These are phyloP conservation scores for Malassezia sp. DNA, from an alignment of 1,284 basidiomycete species.

Conservation along the genomic window DNA sequence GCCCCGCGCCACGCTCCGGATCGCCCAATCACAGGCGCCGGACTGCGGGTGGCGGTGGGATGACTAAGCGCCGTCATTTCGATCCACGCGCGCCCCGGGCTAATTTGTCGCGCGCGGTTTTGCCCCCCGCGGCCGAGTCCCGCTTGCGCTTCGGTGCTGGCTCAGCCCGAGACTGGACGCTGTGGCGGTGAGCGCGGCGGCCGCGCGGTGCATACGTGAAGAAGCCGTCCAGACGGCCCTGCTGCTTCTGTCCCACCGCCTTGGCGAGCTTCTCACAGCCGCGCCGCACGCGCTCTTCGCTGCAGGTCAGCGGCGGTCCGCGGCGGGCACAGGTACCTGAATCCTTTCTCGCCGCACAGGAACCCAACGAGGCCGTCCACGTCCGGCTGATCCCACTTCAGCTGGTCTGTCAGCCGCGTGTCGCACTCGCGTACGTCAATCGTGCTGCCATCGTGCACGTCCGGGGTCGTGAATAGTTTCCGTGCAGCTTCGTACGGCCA, in stretches of 20 bases:
- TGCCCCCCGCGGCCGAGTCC: neutral
- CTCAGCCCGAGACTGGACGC: no score
- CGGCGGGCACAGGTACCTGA: slow-evolving; percentile 59
- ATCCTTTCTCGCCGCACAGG: slow-evolving; percentile 86
- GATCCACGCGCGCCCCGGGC: no score
- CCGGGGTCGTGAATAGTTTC: slow-evolving; percentile 74
- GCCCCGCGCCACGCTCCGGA: no score
- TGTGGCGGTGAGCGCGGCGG: neutral
- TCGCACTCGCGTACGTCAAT: slow-evolving; percentile 58
- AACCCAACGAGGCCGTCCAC: slow-evolving; percentile 88
- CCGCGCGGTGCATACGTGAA: slow-evolving; percentile 53
- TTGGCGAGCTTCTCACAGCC: slow-evolving; percentile 85
- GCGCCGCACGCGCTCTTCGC: slow-evolving; percentile 89
- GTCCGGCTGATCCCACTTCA: slow-evolving; percentile 90
- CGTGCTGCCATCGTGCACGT: slow-evolving; percentile 72
- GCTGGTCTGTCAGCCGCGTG: slow-evolving; percentile 49
- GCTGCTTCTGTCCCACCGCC: slow-evolving; percentile 79
- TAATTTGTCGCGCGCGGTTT: neutral
- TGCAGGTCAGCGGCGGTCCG: slow-evolving; percentile 49
- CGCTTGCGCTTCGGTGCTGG: no score
- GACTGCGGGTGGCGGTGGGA: no score
- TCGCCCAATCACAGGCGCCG: no score
- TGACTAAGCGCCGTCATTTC: no score
- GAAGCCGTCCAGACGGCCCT: slow-evolving; percentile 89
- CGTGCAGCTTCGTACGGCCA: slow-evolving; percentile 97